Base-by-base conservation (phyloP, 352 stramenopile genomes). In the Phytopythium kandeliae region DNA sequence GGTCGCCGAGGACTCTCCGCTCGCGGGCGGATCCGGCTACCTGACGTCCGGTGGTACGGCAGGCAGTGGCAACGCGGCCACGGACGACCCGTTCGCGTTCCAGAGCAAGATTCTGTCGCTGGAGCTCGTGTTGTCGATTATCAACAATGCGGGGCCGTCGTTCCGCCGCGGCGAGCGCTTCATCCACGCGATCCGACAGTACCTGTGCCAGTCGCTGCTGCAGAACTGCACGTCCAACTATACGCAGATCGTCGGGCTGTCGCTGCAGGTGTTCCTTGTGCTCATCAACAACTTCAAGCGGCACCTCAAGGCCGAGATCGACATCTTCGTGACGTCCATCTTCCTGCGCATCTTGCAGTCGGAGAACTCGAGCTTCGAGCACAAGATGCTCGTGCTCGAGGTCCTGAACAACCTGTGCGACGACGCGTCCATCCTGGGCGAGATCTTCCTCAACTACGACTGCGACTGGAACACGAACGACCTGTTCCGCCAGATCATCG, bases 361-460 rank as follows among this genome's bases (percentile, higher is more conserved):
- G 10, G 88, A 96, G 33, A 99, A 99, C 65, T 97, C 87, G 21
- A 97, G 92, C 15, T 97, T 97, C 60, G 94, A 98, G 38, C 97
- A 99, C 75, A 99, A 99, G 62, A 74, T 96, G 56, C 67, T 99
- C 7, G 96, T 99, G 26, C 74, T 99, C 3, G 93, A 99, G 69
- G 86, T 96, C n/a, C 82, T 99, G 21, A 85, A 92, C 43, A 85
- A 90, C 11, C 85, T 99, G 11, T 98, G 95, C 67, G 80, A 95
- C 38, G 96, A 99, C 68, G 82, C 95, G 31, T 65, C 85, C 36
- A 89, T 96, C 17, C 71, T 99, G 4, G 89, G 97, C 1, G 96
- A 99, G 63, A 92, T 99, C 42, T 99, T 99, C 61, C 71, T 99
- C 21, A 99, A 99, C 63, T 99, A 99, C 72, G 97, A 99, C 64